phyloP scores from a whole-genome alignment of 2,329 filamentous ascomycete species.

The Akanthomyces lecanii region DNA sequence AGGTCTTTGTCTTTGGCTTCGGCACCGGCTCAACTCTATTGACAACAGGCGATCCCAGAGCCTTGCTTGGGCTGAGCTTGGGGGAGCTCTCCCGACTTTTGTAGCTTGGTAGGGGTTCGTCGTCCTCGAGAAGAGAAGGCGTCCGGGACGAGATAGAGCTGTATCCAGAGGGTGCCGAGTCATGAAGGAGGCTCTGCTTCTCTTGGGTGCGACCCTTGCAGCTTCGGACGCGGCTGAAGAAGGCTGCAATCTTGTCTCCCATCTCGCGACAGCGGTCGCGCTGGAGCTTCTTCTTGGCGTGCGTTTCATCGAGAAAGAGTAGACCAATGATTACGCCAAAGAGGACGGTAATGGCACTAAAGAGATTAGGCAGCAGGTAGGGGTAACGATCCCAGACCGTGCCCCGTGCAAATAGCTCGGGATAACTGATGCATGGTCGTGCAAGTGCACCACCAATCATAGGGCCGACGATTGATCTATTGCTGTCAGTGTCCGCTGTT shows the following conservation, averaged over 20 bases:
- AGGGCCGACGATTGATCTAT: conserved; percentile 83
- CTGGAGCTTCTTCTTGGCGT: conserved; percentile 72
- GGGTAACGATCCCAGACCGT: conserved; percentile 83
- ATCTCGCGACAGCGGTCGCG: conserved; percentile 73
- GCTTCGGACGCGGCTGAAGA: conserved; percentile 32
- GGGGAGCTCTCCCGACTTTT: conserved; percentile 56
- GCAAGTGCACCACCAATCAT: conserved; percentile 88
- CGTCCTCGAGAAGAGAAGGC: conserved; percentile 30
- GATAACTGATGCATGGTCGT: conserved; percentile 79
- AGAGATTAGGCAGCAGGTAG: conserved; percentile 88
- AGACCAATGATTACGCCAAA: conserved; percentile 74
- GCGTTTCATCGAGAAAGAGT: conserved; percentile 91
- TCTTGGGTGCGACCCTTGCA: conserved; percentile 43
- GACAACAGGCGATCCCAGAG: conserved; percentile 20
- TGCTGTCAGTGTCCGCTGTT: conserved; percentile 26
- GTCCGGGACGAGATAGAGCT: conserved; percentile 35
- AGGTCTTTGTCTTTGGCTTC: conserved; percentile 48
- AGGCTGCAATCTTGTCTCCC: conserved; percentile 63
- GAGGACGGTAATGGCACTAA: conserved; percentile 74
- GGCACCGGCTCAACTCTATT: conserved; percentile 20
- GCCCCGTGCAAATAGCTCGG: conserved; percentile 63
- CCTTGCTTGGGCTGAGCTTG: conserved; percentile 33
- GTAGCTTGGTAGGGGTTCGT: conserved; percentile 67
- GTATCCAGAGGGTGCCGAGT: conserved; percentile 62
- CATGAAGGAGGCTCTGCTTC: conserved; percentile 59